Evolutionary conservation across 495 filamentous ascomycete genomes (phyloP).

Genomic region (Annulohypoxylon bovei): DNA sequence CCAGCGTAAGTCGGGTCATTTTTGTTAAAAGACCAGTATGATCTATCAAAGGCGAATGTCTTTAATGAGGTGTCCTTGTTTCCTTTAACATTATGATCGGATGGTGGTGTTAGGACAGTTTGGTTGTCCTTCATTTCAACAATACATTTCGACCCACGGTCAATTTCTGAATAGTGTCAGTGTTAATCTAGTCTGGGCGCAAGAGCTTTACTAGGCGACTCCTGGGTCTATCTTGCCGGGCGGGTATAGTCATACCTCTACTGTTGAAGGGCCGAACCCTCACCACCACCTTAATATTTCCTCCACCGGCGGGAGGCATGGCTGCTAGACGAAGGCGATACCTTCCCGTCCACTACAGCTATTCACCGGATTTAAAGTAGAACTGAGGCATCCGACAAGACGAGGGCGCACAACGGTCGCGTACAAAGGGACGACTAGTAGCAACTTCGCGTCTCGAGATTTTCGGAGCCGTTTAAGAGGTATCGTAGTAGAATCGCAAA

Average conservation of each 20-base stretch:
- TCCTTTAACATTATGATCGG: conserved; percentile 72
- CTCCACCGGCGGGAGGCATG: conserved; percentile 83
- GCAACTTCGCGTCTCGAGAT: not conserved
- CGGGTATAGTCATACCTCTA: conserved; percentile 72
- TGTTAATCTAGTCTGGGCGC: conserved; percentile 6
- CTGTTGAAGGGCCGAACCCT: conserved; percentile 90
- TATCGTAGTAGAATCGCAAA: conserved; percentile 11
- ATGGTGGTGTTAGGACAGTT: conserved; percentile 83
- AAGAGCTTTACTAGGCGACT: not conserved
- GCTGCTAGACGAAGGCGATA: conserved; percentile 41
- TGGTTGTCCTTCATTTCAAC: conserved; percentile 95
- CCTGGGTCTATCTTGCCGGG: conserved; percentile 1
- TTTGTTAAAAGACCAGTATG: conserved; percentile 97
- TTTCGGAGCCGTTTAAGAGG: conserved; percentile 20
- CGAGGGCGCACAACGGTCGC: conserved; percentile 14
- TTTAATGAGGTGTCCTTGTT: conserved; percentile 78
- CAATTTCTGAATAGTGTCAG: conserved; percentile 71
- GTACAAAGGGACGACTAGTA: conserved; percentile 16
- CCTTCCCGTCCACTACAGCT: conserved; percentile 41
- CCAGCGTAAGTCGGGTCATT: conserved; percentile 84
- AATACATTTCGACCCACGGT: conserved; percentile 94
- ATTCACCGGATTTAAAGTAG: conserved; percentile 24
- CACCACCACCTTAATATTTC: conserved; percentile 99
- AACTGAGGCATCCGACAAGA: conserved; percentile 42
- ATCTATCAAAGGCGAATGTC: conserved; percentile 93